These are phyloP conservation scores for Hordeum vulgare DNA, from an alignment of 176 grass and related monocot genomes.

Conservation along the genomic window DNA sequence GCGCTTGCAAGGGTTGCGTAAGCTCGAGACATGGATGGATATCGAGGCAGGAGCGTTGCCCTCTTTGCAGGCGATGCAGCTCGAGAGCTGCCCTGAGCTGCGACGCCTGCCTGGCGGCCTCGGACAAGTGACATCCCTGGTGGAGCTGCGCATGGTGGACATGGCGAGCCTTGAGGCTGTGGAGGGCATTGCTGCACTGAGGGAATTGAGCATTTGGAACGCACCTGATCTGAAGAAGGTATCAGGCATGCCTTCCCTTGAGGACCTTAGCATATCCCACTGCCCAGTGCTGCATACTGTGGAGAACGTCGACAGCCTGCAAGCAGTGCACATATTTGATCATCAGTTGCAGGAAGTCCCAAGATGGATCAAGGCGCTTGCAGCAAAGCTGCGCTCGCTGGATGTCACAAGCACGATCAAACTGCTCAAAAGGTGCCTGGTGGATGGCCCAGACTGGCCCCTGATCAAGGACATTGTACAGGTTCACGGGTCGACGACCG, in stretches of 20 bases:
- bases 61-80: slow-evolving; percentile 54
- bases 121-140: slow-evolving; percentile 27
- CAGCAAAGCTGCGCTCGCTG: slow-evolving; percentile 33
- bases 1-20: slow-evolving; percentile 44
- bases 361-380: slow-evolving; percentile 48
- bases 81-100: slow-evolving; percentile 62
- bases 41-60: slow-evolving; percentile 39
- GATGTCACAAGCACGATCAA: slow-evolving; percentile 33
- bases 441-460: slow-evolving; percentile 47
- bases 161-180: slow-evolving; percentile 45
- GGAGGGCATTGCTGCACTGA: slow-evolving; percentile 37
- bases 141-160: slow-evolving; percentile 48
- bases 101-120: slow-evolving; percentile 48
- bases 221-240: slow-evolving; percentile 50
- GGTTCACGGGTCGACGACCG: slow-evolving; percentile 45
- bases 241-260: slow-evolving; percentile 47
- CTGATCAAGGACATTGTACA: slow-evolving; percentile 53
- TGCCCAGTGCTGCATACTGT: slow-evolving; percentile 40
- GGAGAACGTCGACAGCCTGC: slow-evolving; percentile 31
- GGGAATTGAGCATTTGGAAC: slow-evolving; percentile 54
- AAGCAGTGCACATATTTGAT: slow-evolving; percentile 51
- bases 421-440: slow-evolving; percentile 43
- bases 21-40: slow-evolving; percentile 50
- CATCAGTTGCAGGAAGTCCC: slow-evolving; percentile 54
- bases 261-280: slow-evolving; percentile 56